Evolutionary conservation across 2,329 filamentous ascomycete genomes (phyloP).

Genomic region (Ophiostoma sp.): DNA sequence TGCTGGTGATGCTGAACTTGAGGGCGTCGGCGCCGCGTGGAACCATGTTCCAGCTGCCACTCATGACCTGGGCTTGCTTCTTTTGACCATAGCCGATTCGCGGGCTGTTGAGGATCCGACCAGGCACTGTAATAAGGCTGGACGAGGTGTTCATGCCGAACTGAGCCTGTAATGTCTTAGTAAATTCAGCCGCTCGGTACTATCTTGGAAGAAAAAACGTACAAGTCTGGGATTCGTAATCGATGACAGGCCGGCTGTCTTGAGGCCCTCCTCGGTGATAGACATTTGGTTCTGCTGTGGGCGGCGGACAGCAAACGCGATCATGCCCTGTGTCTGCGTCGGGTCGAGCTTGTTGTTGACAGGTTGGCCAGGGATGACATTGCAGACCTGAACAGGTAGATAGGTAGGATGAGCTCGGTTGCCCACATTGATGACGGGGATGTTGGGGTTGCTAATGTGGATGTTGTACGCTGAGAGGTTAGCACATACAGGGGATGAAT

Average conservation of each 20-base stretch:
- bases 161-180: constrained; percentile 19
- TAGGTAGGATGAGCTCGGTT: constrained; percentile 48
- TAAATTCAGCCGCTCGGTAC: no score
- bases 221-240: constrained; percentile 33
- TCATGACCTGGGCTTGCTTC: constrained; percentile 26
- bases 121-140: constrained; percentile 56
- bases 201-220: neutral
- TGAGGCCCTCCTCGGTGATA: constrained; percentile 47
- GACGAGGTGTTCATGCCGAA: constrained; percentile 48
- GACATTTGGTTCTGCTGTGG: constrained; percentile 52
- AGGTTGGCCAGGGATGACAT: constrained; percentile 51
- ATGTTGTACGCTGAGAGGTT: constrained; percentile 34
- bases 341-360: constrained; percentile 46
- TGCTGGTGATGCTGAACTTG: constrained; percentile 43
- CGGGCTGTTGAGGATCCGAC: constrained; percentile 47
- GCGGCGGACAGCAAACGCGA: constrained; percentile 52
- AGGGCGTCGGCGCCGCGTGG: constrained; percentile 30
- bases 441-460: constrained; percentile 32
- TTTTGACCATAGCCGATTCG: constrained; percentile 44
- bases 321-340: constrained; percentile 53
- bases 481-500: neutral
- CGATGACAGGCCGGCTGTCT: constrained; percentile 42
- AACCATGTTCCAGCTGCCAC: constrained; percentile 56
- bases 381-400: constrained; percentile 53
- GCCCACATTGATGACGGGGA: constrained; percentile 58